Evolutionary conservation across 441 rosid species (phyloP), one percentile per base, ranked within the genome.

Genomic region (Gossypium armourianum): DNA sequence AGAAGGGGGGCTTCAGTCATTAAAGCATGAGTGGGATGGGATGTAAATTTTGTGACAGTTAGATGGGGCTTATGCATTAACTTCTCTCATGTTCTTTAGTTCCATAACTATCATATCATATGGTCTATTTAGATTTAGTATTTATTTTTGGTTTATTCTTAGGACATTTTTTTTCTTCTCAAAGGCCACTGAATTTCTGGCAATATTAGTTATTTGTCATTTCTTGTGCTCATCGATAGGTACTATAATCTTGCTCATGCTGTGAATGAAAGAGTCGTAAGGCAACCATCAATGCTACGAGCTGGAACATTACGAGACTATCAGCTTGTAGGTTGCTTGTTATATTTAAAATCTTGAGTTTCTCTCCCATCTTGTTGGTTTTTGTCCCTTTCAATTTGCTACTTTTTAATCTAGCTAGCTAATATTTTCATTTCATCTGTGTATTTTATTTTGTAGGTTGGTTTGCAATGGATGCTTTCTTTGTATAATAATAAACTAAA

Each of bases 391-490:
- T 19, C 59, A 6, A 23, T 65, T 16, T 69, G 28, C 50, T 60
- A 8, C 19, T 47, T 28, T 21, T 59, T 58, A 47, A 20, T 55
- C 28, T 49, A 57, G 36, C 66, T 49, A 78, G 73, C 68, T 74
- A 47, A 65, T 58, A 26, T 62, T 73, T 36, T 49, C 32, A 69
- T 74, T 47, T 57, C 13, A 10, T 74, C 36, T 71, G n/a, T 75
- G 62, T 65, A 13, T 66, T 72, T 56, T 71, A 16, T 57, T 66
- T 57, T 70, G 69, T 83, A 96, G 98, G 97, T 96, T 83, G 99
- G 99, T 68, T 87, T 96, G 82, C 97, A 96, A 62, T 96, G 98
- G 99, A 96, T 96, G 99, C 97, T 96, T 83, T 96, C 98, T 52
- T 81, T 96, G 86, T 96, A 96, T 72, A 96, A 93, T 77, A 96